A percentile compares a stretch with the other conserved stretches of the same genome.
These are phyloP conservation scores for Dendrobium chrysotoxum DNA, from an alignment of 106 monocot species.

Conservation along the genomic window DNA sequence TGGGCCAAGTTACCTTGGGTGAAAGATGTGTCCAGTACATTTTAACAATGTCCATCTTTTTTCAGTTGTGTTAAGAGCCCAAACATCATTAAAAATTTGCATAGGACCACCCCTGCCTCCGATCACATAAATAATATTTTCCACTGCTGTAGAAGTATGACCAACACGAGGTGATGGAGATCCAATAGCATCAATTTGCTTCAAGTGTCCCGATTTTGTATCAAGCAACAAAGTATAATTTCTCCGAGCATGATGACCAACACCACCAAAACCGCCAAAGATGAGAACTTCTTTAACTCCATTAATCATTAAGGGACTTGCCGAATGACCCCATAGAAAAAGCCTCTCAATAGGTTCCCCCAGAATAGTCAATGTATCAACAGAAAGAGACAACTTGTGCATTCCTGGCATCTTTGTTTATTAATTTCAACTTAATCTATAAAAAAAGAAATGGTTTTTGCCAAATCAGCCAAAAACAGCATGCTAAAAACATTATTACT, in stretches of 20 bases:
- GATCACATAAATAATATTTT: constrained; percentile 51
- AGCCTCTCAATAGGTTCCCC: constrained; percentile 81
- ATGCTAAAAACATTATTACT: neutral
- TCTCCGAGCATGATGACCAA: constrained; percentile 79
- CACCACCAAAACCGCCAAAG: constrained; percentile 96
- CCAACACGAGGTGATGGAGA: constrained; percentile 75
- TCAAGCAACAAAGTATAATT: constrained; percentile 56
- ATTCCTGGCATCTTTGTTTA: constrained; percentile 35
- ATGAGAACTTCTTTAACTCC: constrained; percentile 33
- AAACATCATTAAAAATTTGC: constrained; percentile 80
- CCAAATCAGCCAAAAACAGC: constrained; percentile 23
- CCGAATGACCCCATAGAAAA: constrained; percentile 87
- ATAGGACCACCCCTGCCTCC: constrained; percentile 82
- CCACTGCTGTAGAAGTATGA: constrained; percentile 59
- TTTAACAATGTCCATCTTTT: constrained; percentile 54
- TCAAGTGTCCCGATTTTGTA: constrained; percentile 43
- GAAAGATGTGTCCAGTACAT: constrained; percentile 57
- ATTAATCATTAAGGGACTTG: constrained; percentile 27
- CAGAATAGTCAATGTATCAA: constrained; percentile 26
- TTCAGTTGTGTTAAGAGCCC: constrained; percentile 47
- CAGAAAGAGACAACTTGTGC: constrained; percentile 17
- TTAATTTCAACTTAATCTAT: constrained; percentile 47
- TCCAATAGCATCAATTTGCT: constrained; percentile 23
- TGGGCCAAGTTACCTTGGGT: constrained; percentile 29
- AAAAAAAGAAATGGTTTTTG: constrained; percentile 15